Base-by-base conservation (phyloP, 768 basidiomycete species). In the Gelatoporia subvermispora region DNA sequence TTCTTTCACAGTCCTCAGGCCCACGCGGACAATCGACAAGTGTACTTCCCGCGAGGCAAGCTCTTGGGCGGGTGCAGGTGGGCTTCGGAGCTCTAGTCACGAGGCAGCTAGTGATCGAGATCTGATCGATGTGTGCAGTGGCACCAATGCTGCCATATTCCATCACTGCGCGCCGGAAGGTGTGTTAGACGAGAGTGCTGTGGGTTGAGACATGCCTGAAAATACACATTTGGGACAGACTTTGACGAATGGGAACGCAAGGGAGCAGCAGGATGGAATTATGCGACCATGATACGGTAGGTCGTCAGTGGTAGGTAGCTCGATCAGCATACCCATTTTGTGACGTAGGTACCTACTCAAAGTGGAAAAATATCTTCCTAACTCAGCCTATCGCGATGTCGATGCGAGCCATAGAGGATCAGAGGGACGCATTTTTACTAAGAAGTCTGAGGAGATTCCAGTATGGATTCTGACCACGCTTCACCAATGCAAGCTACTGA, bases 21-120 rank as follows among this genome's bases (percentile, higher is more conserved):
- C 16, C 22, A 35, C 2, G 21, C 57, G 11, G 37, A 54, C 28
- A 50, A 43, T 18, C 56, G 61, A 8, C 16, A 31, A 4, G 35
- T 61, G 1, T 54, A 56, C 28, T 65, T 57, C 53, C 53, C 62
- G 4, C 39, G 61, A 28, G 63, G 63, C 4, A 61, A 58, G 49
- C 25, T 61, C 15, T 43, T 65, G 0, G 63, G 63, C 5, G 63
- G 63, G 5, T 51, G 54, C 15, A 64, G 60, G 62, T 59, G 20
- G 8, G 54, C 45, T 3, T 15, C 21, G 16, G 21, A 21, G 10
- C 13, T 15, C 11, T 5, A 8, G 11, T 17, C 28, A 28, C 23
- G 5, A 17, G 16, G 13, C 25, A 16, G 15, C 8, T 23, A 15
- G 1, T 11, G 20, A n/a, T 17, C 21, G 10, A 4, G 11, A n/a